These are phyloP conservation scores for Candida mesenterica DNA, from an alignment of 1,139 yeast genomes.

Conservation along the genomic window DNA sequence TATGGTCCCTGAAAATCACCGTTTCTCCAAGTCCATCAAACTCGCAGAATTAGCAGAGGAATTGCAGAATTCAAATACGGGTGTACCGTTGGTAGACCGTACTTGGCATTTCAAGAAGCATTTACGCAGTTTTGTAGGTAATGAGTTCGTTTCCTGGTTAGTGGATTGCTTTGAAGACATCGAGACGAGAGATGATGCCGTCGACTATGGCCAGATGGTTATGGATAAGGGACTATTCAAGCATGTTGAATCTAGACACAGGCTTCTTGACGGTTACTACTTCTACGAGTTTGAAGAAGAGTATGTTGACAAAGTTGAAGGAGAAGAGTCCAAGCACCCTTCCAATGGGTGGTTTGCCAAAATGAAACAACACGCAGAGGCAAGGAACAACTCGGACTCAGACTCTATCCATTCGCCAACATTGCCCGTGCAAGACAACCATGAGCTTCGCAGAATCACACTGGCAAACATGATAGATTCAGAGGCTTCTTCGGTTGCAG, in stretches of 20 bases:
- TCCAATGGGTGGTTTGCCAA: constrained; percentile 34
- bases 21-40: constrained; percentile 37
- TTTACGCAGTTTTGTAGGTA: constrained; percentile 77
- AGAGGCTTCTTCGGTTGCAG: constrained; percentile 36
- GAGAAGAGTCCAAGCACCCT: constrained; percentile 16
- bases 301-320: constrained; percentile 38
- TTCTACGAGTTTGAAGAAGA: constrained; percentile 73
- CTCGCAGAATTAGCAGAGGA: constrained; percentile 56
- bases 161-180: constrained; percentile 77
- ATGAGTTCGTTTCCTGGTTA: constrained; percentile 84
- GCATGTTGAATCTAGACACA: constrained; percentile 82
- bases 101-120: constrained; percentile 90
- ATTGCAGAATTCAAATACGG: constrained; percentile 63
- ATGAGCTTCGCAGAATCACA: constrained; percentile 25
- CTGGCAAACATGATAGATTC: constrained; percentile 28
- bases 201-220: constrained; percentile 69
- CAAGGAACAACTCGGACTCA: constrained; percentile 28
- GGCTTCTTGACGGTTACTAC: constrained; percentile 88
- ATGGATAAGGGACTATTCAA: constrained; percentile 70
- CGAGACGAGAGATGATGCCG: constrained; percentile 78
- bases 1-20: constrained; percentile 33
- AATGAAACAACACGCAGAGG: constrained; percentile 9
- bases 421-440: constrained; percentile 19
- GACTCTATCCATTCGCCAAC: constrained; percentile 30
- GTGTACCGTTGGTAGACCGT: constrained; percentile 66